Percentiles rank a stretch among this genome's conserved stretches.
Conservation (phyloP, 352 stramenopile genomes). For the Phytophthora ramorum region DNA sequence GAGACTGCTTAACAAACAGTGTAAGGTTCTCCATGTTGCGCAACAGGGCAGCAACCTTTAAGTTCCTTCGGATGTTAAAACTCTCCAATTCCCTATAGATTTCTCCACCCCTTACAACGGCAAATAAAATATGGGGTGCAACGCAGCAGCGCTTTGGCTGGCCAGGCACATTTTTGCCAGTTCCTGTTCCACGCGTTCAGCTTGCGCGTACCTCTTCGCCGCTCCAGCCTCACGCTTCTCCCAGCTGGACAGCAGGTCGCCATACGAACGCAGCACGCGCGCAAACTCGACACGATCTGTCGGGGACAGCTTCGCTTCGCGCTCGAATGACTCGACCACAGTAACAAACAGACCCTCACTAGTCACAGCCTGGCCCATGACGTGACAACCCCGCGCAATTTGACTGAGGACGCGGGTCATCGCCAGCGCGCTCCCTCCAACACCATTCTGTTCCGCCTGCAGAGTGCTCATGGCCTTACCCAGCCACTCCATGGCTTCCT, state of each 20-base stretch:
- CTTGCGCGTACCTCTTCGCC: constrained; percentile 49
- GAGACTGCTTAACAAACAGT: no score
- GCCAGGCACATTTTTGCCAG: constrained; percentile 37
- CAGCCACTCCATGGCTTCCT: constrained; percentile 75
- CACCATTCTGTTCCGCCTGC: constrained; percentile 53
- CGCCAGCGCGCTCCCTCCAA: constrained; percentile 57
- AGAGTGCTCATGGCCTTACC: constrained; percentile 71
- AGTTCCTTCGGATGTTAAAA: constrained; percentile 8
- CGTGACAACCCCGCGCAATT: constrained; percentile 72
- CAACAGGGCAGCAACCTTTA: constrained; percentile 10
- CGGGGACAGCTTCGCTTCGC: constrained; percentile 54
- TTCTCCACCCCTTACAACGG: constrained; percentile 39
- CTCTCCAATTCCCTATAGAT: constrained; percentile 13
- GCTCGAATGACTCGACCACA: constrained; percentile 74
- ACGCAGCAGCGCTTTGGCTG: constrained; percentile 35
- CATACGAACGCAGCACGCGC: constrained; percentile 65
- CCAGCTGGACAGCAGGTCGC: constrained; percentile 58
- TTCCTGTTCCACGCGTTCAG: constrained; percentile 45
- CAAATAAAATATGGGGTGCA: constrained; percentile 65
- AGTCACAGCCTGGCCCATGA: constrained; percentile 69
- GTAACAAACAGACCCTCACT: constrained; percentile 77
- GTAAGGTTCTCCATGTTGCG: constrained; percentile 14
- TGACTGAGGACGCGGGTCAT: constrained; percentile 71
- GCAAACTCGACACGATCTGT: constrained; percentile 76
- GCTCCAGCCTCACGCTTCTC: constrained; percentile 61